These are phyloP conservation scores for Clonostachys byssicola DNA, from an alignment of 2,329 filamentous ascomycete species.

Conservation along the genomic window DNA sequence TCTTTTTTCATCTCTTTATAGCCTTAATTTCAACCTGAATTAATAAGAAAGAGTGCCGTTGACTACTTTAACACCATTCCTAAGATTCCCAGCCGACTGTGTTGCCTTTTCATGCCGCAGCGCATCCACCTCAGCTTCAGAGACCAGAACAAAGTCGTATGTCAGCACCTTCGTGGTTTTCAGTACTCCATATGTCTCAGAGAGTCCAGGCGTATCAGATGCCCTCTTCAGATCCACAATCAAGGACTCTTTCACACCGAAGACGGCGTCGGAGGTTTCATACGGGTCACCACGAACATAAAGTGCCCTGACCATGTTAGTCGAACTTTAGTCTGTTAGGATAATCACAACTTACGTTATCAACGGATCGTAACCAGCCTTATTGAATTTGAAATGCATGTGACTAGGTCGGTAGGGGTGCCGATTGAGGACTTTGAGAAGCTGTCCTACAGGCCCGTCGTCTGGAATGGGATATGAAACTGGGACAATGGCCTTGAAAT, in stretches of 20 bases:
- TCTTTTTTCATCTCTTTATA: no score
- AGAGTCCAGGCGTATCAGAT: slow-evolving; percentile 36
- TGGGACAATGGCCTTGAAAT: slow-evolving; percentile 79
- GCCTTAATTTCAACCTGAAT: no score
- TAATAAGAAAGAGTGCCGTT: no score
- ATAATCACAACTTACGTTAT: slow-evolving; percentile 57
- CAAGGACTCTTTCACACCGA: slow-evolving; percentile 79
- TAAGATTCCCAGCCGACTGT: no score
- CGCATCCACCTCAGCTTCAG: background rate
- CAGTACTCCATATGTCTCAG: slow-evolving; percentile 57
- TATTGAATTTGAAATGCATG: slow-evolving; percentile 86
- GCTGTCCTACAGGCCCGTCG: slow-evolving; percentile 74
- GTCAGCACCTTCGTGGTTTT: slow-evolving; percentile 60
- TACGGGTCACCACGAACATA: slow-evolving; percentile 78
- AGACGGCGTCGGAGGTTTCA: slow-evolving; percentile 79
- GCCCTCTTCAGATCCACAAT: slow-evolving; percentile 58
- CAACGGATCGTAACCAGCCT: slow-evolving; percentile 71
- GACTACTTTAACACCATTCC: no score
- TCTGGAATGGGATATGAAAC: slow-evolving; percentile 82
- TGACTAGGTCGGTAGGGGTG: slow-evolving; percentile 75
- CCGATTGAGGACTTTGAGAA: slow-evolving; percentile 58
- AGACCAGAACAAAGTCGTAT: slow-evolving; percentile 76
- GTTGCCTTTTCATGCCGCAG: background rate
- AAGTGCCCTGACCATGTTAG: slow-evolving; percentile 51
- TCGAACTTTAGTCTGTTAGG: background rate